Evolutionary conservation across 2,329 filamentous ascomycete genomes (phyloP).

Genomic region (Bipolaris oryzae): DNA sequence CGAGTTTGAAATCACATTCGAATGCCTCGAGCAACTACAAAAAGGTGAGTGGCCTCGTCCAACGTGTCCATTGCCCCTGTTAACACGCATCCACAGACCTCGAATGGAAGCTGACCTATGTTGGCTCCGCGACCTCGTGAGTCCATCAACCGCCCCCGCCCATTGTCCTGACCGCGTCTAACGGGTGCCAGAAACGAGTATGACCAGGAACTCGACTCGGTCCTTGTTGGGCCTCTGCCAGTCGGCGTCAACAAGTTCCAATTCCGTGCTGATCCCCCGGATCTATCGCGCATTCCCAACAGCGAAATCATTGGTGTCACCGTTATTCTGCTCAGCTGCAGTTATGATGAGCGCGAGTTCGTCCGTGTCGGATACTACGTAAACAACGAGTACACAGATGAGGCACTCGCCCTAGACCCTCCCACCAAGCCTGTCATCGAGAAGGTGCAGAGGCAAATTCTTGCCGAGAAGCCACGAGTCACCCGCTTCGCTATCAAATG

Average conservation of each 20-base stretch:
- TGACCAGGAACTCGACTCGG: constrained; percentile 96
- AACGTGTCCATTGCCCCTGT: constrained; percentile 1
- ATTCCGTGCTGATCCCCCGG: constrained; percentile 92
- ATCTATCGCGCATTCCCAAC: constrained; percentile 87
- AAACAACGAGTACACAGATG: constrained; percentile 97
- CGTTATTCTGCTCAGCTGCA: constrained; percentile 93
- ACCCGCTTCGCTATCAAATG: constrained; percentile 99
- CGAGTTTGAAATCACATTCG: constrained; percentile 98
- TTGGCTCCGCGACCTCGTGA: constrained; percentile 96
- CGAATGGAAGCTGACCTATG: constrained; percentile 99
- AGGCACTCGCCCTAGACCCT: constrained; percentile 86
- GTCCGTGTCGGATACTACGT: constrained; percentile 99
- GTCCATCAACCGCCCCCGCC: constrained; percentile 45
- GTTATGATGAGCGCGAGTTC: constrained; percentile 95
- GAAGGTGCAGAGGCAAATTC: constrained; percentile 86
- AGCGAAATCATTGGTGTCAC: constrained; percentile 97
- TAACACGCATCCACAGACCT: constrained; percentile 68
- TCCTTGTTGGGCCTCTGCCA: constrained; percentile 96
- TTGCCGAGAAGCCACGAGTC: constrained; percentile 96
- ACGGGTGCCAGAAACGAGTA: constrained; percentile 75
- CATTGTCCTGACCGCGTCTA: constrained; percentile 8
- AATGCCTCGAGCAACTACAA: constrained; percentile 91
- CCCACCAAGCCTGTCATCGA: constrained; percentile 92
- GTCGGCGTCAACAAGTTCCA: constrained; percentile 98
- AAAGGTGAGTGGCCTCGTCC: constrained; percentile 67